Percentiles rank a stretch among this genome's conserved stretches.
These are phyloP conservation scores for Blastobotrys serpentis DNA, from an alignment of 1,139 yeast genomes.

Conservation along the genomic window DNA sequence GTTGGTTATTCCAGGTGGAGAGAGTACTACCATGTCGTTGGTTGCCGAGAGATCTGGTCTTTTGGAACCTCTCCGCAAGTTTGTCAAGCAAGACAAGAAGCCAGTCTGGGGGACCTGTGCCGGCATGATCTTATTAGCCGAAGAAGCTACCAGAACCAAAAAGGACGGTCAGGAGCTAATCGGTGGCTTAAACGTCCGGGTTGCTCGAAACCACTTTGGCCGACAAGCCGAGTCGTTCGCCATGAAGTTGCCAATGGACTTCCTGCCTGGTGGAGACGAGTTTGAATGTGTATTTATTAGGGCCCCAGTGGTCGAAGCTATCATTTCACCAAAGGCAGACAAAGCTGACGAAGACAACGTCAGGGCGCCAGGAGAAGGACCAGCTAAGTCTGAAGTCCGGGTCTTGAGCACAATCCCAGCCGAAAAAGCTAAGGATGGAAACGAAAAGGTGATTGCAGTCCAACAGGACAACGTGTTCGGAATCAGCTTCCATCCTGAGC, in stretches of 20 bases:
- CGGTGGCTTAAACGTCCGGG: slow-evolving; percentile 66
- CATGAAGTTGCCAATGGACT: slow-evolving; percentile 49
- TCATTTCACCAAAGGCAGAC: slow-evolving; percentile 14
- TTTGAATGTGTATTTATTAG: slow-evolving; percentile 71
- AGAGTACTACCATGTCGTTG: slow-evolving; percentile 72
- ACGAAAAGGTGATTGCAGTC: slow-evolving; percentile 60
- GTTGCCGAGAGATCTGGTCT: slow-evolving; percentile 67
- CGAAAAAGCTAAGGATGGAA: slow-evolving; percentile 20
- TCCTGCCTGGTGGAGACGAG: slow-evolving; percentile 42
- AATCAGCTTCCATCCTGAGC: slow-evolving; percentile 81
- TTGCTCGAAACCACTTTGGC: slow-evolving; percentile 75
- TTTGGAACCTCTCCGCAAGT: slow-evolving; percentile 53
- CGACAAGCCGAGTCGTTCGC: slow-evolving; percentile 71
- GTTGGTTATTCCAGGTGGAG: slow-evolving; percentile 75
- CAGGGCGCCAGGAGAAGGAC: not conserved
- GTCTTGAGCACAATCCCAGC: slow-evolving; percentile 31
- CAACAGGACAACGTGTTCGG: slow-evolving; percentile 67
- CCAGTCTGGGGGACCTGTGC: slow-evolving; percentile 90
- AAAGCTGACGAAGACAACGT: slow-evolving; percentile 13
- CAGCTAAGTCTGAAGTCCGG: slow-evolving; percentile 20
- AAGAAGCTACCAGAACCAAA: slow-evolving; percentile 49
- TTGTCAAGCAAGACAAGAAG: slow-evolving; percentile 47
- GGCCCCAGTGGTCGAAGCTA: slow-evolving; percentile 61
- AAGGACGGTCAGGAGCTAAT: slow-evolving; percentile 57
- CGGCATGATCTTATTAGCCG: slow-evolving; percentile 68